Evolutionary conservation across 2,329 filamentous ascomycete genomes (phyloP), one percentile per base, ranked within the genome.

Genomic region (Stagonosporopsis vannaccii): DNA sequence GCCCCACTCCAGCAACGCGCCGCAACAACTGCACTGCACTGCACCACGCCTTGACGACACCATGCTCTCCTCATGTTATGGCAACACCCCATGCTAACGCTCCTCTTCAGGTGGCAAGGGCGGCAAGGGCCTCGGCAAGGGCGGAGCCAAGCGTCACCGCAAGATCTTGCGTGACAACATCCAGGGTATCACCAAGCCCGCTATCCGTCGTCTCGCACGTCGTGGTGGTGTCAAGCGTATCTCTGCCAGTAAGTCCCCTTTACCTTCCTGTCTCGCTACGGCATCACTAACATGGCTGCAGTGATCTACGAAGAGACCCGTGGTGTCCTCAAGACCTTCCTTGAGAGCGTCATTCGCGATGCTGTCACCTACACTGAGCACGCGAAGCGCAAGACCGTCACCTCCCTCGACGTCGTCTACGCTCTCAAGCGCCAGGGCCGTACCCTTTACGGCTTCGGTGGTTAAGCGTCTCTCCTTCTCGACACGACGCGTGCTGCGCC

Each of bases 381-480:
- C 81, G 88, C 88, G 80, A 91, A 90, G 86, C 87, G 88, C 79
- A 90, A 90, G 87, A 90, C 88, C n/a, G 88, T 91, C 78, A 90
- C 84, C 46, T 87, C 85, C 5, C 83, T 87, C 62, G 85, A 87
- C 69, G 85, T 87, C 35, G 85, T 87, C 76, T 86, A 87, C 70
- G 83, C 83, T 50, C 78, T 86, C 65, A 86, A 88, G 82, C 80
- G 85, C 74, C 85, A 88, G 78, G 85, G 85, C 74, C 83, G 89
- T 66, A 79, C 90, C 76, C 89, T 93, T 67, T 94, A 93, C 85
- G 90, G 90, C 83, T 93, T 93, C 85, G 90, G 90, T 85, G 90
- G 90, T 85, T 94, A 91, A 87, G 65, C 72, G 64, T 48, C 57
- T 61, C 60, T 40, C 41, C 51, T 66, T 67, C 62, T 67, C 61